Evolutionary conservation across 2,329 filamentous ascomycete species (phyloP), one percentile per base, ranked within the genome.

Genomic region (Paecilomyces variotii): DNA sequence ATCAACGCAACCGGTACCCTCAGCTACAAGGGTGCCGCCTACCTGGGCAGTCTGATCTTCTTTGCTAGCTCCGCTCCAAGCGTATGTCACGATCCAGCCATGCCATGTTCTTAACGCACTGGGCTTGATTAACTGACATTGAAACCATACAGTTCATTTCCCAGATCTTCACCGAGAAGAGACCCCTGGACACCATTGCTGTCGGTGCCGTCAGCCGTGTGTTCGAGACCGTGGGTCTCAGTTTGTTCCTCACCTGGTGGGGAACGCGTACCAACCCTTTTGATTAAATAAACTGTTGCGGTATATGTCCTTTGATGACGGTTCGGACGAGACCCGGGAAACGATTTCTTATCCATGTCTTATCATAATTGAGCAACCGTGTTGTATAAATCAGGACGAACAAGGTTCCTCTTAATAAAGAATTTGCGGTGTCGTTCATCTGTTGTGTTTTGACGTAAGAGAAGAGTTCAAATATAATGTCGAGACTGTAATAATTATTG

Each of bases 11-110:
- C 93, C 50, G 92, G 91, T 65, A 97, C 93, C 57, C 82, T 97
- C 64, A 91, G 85, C 79, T 97, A 97, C 83, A 97, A 96, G 85
- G 94, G 94, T 68, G 91, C 94, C 63, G 91, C 93, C 58, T 97
- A 97, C 80, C 83, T 97, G 61, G 94, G 94, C 66, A 83, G 83
- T 61, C 81, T 97, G 74, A 89, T 97, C 82, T 97, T 97, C 83
- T 83, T 91, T 64, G 93, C 93, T 67, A 92, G 87, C 67, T 87
- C 91, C 70, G 92, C 91, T 70, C 93, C 93, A 65, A 86, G 86
- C 61, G 91, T 96, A 86, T 66, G 87, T 84, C 32, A 45, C 19
- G 10, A 3, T 34, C 5, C n/a, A 45, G 4, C 14, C 1, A 19
- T 35, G n/a, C 28, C 30, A 32, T 10, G 5, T 32, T n/a, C 26